A percentile compares a stretch with the other conserved stretches of the same genome.
phyloP scores from a whole-genome alignment of 2,329 filamentous ascomycete genomes.

The Exophiala spinifera region DNA sequence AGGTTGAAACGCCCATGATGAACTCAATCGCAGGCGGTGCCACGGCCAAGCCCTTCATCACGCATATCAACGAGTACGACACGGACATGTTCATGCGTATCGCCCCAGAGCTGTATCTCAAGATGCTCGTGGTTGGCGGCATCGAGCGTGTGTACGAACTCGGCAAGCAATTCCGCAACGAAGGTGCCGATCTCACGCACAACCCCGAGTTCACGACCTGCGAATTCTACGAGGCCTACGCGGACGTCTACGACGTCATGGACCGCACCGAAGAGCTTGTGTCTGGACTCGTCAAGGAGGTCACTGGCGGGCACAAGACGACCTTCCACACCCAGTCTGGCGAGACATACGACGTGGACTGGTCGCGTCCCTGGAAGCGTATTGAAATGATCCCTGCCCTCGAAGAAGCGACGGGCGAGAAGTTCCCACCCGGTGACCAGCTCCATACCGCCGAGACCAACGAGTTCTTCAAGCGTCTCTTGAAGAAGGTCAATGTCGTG shows the following conservation, averaged over 20 bases:
- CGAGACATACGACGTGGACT: conserved; percentile 88
- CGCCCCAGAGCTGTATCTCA: conserved; percentile 92
- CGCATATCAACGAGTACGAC: conserved; percentile 92
- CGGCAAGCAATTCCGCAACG: conserved; percentile 92
- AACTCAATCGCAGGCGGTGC: conserved; percentile 93
- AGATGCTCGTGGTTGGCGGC: conserved; percentile 92
- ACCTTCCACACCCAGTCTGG: conserved; percentile 82
- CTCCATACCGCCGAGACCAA: conserved; percentile 87
- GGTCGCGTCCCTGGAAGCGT: conserved; percentile 88
- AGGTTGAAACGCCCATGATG: conserved; percentile 97
- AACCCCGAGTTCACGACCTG: conserved; percentile 98
- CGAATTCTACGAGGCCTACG: conserved; percentile 95
- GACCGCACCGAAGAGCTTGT: conserved; percentile 89
- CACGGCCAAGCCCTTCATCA: conserved; percentile 90
- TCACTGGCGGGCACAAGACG: conserved; percentile 81
- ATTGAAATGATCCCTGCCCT: conserved; percentile 95
- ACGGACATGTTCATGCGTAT: conserved; percentile 95
- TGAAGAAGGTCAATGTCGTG: conserved; percentile 87
- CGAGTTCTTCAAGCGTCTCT: conserved; percentile 76
- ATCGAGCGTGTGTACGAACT: conserved; percentile 94
- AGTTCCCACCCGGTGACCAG: conserved; percentile 84
- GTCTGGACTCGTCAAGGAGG: conserved; percentile 78
- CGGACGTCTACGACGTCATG: conserved; percentile 89
- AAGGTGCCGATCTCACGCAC: conserved; percentile 87
- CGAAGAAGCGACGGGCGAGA: conserved; percentile 85